Evolutionary conservation across 179 eudicot species (phyloP).

Genomic region (Beta corolliflora): DNA sequence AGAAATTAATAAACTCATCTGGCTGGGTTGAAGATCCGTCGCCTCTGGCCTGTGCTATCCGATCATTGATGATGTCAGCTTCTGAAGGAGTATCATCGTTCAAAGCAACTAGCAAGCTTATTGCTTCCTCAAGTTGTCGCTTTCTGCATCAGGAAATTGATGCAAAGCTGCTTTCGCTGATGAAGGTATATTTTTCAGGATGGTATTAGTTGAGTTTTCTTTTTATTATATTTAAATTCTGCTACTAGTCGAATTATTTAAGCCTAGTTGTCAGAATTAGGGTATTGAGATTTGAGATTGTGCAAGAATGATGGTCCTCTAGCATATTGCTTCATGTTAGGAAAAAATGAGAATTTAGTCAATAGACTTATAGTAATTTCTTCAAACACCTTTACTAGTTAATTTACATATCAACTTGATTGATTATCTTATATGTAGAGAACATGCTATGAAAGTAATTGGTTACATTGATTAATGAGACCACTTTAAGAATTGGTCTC

Average conservation of each 20-base stretch:
- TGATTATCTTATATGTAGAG: neutral
- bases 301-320: neutral
- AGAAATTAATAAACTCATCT: slow-evolving; percentile 69
- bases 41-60: slow-evolving; percentile 61
- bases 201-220: neutral
- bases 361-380: neutral
- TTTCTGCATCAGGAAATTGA: slow-evolving; percentile 71
- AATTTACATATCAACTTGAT: neutral
- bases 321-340: neutral
- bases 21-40: slow-evolving; percentile 94
- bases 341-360: neutral
- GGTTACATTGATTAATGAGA: neutral
- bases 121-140: slow-evolving; percentile 69
- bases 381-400: neutral
- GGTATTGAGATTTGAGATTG: neutral
- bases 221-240: neutral
- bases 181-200: slow-evolving; percentile 58
- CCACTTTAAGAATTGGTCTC: neutral
- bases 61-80: slow-evolving; percentile 56
- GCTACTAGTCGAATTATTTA: neutral
- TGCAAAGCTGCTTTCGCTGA: slow-evolving; percentile 74
- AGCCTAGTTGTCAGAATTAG: neutral
- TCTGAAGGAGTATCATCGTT: slow-evolving; percentile 65
- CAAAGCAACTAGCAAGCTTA: slow-evolving; percentile 69
- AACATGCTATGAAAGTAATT: neutral